Conservation (phyloP, 2,329 filamentous ascomycete genomes). For the Xenoacremonium recifei region DNA sequence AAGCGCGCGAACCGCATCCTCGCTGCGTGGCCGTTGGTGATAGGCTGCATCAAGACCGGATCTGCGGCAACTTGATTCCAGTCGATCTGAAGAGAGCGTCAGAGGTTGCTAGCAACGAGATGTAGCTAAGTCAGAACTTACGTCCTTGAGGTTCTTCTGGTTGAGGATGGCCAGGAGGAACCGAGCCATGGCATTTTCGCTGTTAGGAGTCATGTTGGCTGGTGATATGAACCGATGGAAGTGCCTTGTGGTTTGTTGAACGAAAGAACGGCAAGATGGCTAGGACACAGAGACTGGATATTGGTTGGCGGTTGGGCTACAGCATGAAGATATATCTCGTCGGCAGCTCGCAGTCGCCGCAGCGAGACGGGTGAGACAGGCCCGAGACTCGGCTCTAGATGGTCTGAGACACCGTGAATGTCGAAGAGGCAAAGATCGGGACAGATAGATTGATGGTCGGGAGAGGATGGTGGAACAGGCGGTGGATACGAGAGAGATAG, state of each 20-base stretch:
- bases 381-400: constrained; percentile 4
- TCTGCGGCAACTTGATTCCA: constrained; percentile 57
- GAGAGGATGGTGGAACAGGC: constrained; percentile 3
- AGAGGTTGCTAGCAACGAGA: too few relatives aligned
- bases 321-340: constrained; percentile 11
- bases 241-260: constrained; percentile 10
- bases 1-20: constrained; percentile 60
- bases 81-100: constrained; percentile 48
- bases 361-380: constrained; percentile 4
- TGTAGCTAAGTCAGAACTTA: constrained; percentile 37
- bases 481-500: constrained; percentile 5
- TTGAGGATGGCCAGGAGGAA: constrained; percentile 60
- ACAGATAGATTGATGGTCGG: constrained; percentile 1
- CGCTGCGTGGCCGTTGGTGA: constrained; percentile 60
- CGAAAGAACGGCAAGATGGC: constrained; percentile 9
- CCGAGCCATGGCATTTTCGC: constrained; percentile 56
- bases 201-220: constrained; percentile 51
- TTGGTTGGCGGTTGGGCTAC: constrained; percentile 13
- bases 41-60: constrained; percentile 51
- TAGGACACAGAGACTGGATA: not conserved
- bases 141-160: constrained; percentile 61
- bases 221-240: not conserved
- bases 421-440: not conserved
- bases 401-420: constrained; percentile 15
- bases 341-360: constrained; percentile 24